Conservation (phyloP, 139 green algal species). For the Coelastrella sp. region DNA sequence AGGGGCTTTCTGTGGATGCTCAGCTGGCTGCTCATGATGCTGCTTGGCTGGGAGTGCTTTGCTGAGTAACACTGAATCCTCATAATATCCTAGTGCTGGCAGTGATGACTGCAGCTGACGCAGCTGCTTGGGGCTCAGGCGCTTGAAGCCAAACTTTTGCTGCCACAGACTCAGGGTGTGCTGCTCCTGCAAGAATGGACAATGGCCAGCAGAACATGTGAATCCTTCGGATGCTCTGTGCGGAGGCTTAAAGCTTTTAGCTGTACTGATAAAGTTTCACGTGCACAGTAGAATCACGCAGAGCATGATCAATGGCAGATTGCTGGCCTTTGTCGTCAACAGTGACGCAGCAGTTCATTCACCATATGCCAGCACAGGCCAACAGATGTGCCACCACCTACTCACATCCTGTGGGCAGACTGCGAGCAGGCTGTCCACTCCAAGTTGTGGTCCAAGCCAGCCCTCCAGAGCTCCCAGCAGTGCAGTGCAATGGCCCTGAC, state of each 20-base stretch:
- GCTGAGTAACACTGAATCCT: conserved; percentile 24
- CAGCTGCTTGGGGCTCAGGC: not conserved
- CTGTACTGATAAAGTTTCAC: not conserved
- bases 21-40: not conserved
- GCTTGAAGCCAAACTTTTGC: conserved; percentile 36
- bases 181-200: conserved; percentile 5
- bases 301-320: not conserved
- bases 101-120: not conserved
- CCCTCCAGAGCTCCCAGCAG: conserved; percentile 32
- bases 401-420: conserved; percentile 38
- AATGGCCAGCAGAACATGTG: not conserved
- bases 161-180: not conserved
- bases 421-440: conserved; percentile 18
- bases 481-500: conserved; percentile 29
- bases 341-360: too few relatives aligned
- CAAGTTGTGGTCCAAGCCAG: conserved; percentile 39
- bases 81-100: conserved; percentile 31
- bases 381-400: not conserved
- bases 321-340: not conserved
- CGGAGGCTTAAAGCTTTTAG: not conserved
- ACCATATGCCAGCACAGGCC: not conserved
- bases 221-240: not conserved
- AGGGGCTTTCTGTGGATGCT: not conserved
- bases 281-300: not conserved
- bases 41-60: conserved; percentile 16